These are phyloP conservation scores for Lentinula sp. DNA, from an alignment of 768 basidiomycete species.

Conservation along the genomic window DNA sequence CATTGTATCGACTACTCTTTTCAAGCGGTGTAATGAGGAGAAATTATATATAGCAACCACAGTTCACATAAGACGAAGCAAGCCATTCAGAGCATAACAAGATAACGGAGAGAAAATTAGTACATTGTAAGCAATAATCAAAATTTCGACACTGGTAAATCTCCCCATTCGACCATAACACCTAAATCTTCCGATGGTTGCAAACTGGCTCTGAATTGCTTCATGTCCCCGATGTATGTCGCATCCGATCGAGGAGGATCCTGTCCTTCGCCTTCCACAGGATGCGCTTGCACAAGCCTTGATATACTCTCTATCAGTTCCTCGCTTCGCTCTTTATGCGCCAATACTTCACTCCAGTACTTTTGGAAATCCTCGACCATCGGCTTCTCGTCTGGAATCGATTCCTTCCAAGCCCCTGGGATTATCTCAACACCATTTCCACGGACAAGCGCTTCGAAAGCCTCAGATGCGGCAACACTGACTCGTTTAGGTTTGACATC, in stretches of 20 bases:
- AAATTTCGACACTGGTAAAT: constrained; percentile 56
- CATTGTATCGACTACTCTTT: background rate
- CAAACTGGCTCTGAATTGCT: constrained; percentile 60
- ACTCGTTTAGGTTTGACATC: constrained; percentile 55
- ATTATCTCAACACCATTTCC: constrained; percentile 44
- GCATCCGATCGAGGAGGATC: constrained; percentile 41
- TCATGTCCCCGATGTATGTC: constrained; percentile 58
- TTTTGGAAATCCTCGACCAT: constrained; percentile 52
- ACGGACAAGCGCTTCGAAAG: constrained; percentile 51
- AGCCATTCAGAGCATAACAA: background rate
- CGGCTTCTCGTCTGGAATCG: constrained; percentile 50
- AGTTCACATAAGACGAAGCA: no score
- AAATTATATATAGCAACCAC: no score
- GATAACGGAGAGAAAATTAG: background rate
- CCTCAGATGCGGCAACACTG: constrained; percentile 56
- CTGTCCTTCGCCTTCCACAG: constrained; percentile 46
- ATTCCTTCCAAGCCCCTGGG: constrained; percentile 43
- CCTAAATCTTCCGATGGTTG: constrained; percentile 48
- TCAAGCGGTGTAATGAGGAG: background rate
- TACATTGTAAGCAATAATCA: constrained; percentile 14
- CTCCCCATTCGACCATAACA: constrained; percentile 70
- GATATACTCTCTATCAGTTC: constrained; percentile 52
- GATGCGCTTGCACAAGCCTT: constrained; percentile 48
- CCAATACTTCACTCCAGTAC: constrained; percentile 49
- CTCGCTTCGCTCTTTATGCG: constrained; percentile 32